A percentile compares a stretch with the other conserved stretches of the same genome.
Conservation (phyloP, 2,329 filamentous ascomycete species). For the Monilinia laxa region DNA sequence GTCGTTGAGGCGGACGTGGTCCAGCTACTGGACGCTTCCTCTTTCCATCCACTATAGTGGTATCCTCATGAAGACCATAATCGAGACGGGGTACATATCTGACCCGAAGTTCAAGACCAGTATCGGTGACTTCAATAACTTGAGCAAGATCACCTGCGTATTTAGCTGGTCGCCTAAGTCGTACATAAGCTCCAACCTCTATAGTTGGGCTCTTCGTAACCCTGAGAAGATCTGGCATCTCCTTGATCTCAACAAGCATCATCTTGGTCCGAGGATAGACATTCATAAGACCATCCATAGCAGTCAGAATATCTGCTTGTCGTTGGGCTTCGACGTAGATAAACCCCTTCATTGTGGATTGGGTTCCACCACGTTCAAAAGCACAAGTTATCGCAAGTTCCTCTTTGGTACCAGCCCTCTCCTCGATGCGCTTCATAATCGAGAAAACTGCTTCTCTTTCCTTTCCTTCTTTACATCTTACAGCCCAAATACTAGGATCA, state of each 20-base stretch:
- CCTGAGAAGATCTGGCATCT: constrained; percentile 94
- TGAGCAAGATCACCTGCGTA: constrained; percentile 90
- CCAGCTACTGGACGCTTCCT: constrained; percentile 70
- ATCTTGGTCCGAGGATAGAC: constrained; percentile 87
- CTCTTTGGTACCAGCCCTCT: constrained; percentile 73
- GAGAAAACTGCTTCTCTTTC: constrained; percentile 87
- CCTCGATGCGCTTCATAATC: constrained; percentile 85
- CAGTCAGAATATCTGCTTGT: constrained; percentile 80
- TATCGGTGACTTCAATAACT: constrained; percentile 88
- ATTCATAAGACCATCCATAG: constrained; percentile 80
- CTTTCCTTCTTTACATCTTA: constrained; percentile 91
- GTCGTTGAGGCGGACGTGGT: constrained; percentile 76
- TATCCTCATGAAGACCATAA: constrained; percentile 85
- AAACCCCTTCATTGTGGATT: constrained; percentile 84
- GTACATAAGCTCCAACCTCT: constrained; percentile 87
- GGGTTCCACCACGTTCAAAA: constrained; percentile 80
- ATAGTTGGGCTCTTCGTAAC: constrained; percentile 84
- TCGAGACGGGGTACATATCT: constrained; percentile 87
- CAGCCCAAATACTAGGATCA: constrained; percentile 93
- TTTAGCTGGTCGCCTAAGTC: constrained; percentile 74
- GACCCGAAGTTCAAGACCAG: constrained; percentile 84
- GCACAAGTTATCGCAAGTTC: constrained; percentile 83
- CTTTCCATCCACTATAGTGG: constrained; percentile 55
- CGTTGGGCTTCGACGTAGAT: constrained; percentile 91
- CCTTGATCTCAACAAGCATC: constrained; percentile 88